A percentile compares a stretch with the other conserved stretches of the same genome.
These are phyloP conservation scores for Beauveria rudraprayagi DNA, from an alignment of 2,329 filamentous ascomycete genomes.

Conservation along the genomic window DNA sequence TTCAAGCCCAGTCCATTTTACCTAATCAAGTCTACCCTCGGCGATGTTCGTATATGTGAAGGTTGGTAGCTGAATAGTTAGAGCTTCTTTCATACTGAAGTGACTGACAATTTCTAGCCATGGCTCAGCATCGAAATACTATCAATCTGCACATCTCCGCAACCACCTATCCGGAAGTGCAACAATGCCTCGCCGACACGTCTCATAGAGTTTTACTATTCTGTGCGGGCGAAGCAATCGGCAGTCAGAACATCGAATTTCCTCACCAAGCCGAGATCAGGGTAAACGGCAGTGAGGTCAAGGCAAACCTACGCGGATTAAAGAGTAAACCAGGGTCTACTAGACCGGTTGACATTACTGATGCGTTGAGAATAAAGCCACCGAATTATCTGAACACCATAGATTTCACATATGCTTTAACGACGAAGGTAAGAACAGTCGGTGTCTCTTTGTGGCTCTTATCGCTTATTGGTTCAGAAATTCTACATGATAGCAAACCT, in stretches of 20 bases:
- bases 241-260: constrained; percentile 72
- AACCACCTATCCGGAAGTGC: constrained; percentile 44
- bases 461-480: constrained; percentile 40
- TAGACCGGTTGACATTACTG: constrained; percentile 84
- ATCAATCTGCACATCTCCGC: constrained; percentile 37
- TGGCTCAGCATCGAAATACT: constrained; percentile 46
- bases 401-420: constrained; percentile 86
- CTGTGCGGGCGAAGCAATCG: constrained; percentile 59
- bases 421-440: constrained; percentile 59
- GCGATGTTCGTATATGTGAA: constrained; percentile 60
- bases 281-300: constrained; percentile 79
- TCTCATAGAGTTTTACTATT: constrained; percentile 72
- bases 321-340: constrained; percentile 97
- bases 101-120: constrained; percentile 38
- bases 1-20: constrained; percentile 82
- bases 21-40: constrained; percentile 56
- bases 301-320: constrained; percentile 85
- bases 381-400: constrained; percentile 68
- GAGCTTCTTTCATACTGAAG: too few species aligned
- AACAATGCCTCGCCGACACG: constrained; percentile 51
- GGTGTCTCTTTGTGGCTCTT: constrained; percentile 11
- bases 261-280: constrained; percentile 89
- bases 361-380: constrained; percentile 56
- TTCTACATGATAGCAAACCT: constrained; percentile 67
- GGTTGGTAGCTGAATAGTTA: constrained; percentile 39